A percentile compares a stretch with the other conserved stretches of the same genome.
phyloP scores from a whole-genome alignment of 2,329 filamentous ascomycete genomes.

The Aureobasidium namibiae region DNA sequence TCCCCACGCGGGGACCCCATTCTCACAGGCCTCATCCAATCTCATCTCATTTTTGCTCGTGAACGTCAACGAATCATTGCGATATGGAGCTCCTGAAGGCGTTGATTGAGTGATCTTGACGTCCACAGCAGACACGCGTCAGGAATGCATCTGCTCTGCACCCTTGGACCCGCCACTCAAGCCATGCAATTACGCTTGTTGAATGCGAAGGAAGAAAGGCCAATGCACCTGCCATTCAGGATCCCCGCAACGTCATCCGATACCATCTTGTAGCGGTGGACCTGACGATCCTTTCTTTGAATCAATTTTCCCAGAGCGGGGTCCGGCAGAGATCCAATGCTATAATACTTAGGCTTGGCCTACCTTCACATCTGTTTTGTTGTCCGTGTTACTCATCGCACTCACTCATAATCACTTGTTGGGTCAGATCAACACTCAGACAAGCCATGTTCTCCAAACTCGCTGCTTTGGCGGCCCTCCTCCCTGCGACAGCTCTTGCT shows the following conservation, averaged over 20 bases:
- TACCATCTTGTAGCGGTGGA: constrained; percentile 1
- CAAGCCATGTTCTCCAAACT: constrained; percentile 9
- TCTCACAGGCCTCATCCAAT: background rate
- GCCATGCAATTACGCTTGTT: background rate
- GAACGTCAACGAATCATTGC: background rate
- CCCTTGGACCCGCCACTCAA: background rate
- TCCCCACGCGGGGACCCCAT: constrained; percentile 4
- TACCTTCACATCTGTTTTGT: background rate
- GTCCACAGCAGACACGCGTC: background rate
- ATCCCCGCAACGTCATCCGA: constrained; percentile 9
- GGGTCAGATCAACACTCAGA: background rate
- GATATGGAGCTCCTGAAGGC: too few relatives aligned
- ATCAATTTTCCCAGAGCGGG: constrained; percentile 4
- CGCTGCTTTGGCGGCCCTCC: constrained; percentile 16
- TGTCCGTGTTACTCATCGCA: background rate
- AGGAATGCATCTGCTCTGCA: background rate
- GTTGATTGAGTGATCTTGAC: too few relatives aligned
- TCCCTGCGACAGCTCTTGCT: constrained; percentile 16
- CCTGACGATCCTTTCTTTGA: constrained; percentile 6
- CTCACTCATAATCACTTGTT: background rate
- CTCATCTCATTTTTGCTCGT: background rate
- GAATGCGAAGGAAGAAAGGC: background rate
- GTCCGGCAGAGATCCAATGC: background rate
- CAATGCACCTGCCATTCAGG: background rate
- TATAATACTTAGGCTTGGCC: constrained; percentile 3